Evolutionary conservation across 305 asterid genomes (phyloP), one percentile per base, ranked within the genome.

Genomic region (Fraxinus xanthoxyloides): DNA sequence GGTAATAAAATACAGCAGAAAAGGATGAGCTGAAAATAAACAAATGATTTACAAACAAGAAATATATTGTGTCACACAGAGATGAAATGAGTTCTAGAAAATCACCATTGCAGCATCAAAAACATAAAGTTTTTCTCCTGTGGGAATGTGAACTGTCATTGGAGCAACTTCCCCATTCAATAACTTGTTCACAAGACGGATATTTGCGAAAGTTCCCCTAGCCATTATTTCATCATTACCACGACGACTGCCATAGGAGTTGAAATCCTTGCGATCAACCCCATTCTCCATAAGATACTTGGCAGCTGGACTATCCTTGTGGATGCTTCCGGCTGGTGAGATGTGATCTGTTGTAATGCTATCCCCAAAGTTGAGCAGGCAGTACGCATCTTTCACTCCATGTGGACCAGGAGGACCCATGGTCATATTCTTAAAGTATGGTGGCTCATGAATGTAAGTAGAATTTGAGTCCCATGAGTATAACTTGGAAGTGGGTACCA

Each of bases 191-290:
- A 94, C 97, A 63, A 95, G 80, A 31, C 99, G 97, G 79, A 94
- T 95, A 87, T 95, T 95, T 72, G 98, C 99, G 80, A 95, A 95
- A 72, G 99, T 95, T 72, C 99, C 99, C 86, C 98, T 87, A 0
- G 98, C 99, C 98, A 95, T 95, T 80, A 94, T 91, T 85, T 95
- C 97, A 89, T 95, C 99, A 77, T 95, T 95, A 70, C 99, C 99
- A 82, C 99, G 94, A 21, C 99, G 97, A 83, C 99, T 95, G 26
- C 99, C 99, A 84, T 92, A 95, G 79, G 98, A 94, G 84, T 95
- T 95, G 88, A 95, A 93, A 84, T 93, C 97, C 90, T 78, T 95
- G 70, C 93, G 91, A 30, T 93, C 97, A 13, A 94, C 97, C 79
- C 98, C 97, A 54, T 82, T 93, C 81, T 93, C 97, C 19, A 86